Evolutionary conservation across 2,329 filamentous ascomycete species (phyloP).

Genomic region (Pestalotiopsis sp.): DNA sequence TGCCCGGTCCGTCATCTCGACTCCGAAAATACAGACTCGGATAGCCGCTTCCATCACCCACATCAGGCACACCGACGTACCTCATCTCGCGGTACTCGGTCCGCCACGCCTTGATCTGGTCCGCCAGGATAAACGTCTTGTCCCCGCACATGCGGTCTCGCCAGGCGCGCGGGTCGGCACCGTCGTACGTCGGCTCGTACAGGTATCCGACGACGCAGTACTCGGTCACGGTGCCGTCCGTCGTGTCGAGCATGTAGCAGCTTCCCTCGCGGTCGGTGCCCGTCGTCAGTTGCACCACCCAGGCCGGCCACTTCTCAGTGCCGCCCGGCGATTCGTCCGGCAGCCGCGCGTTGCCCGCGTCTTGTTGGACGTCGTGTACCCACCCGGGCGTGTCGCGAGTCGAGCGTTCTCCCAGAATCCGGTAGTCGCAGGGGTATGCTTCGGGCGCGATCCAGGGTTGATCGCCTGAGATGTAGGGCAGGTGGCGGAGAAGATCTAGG

Average conservation of each 20-base stretch:
- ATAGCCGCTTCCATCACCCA: not conserved
- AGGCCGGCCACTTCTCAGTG: slow-evolving; percentile 1
- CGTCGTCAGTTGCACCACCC: slow-evolving; percentile 4
- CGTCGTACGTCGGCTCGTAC: not conserved
- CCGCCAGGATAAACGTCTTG: not conserved
- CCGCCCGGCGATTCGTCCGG: not conserved
- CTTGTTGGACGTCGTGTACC: not conserved
- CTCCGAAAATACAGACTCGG: not conserved
- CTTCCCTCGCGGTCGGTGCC: slow-evolving; percentile 1
- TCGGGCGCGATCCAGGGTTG: slow-evolving; percentile 6
- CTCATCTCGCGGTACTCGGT: not conserved
- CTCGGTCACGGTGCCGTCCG: slow-evolving; percentile 6
- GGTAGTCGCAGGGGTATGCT: not conserved
- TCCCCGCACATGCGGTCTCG: not conserved
- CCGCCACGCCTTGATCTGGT: not conserved
- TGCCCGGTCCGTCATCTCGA: not conserved
- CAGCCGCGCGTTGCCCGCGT: not conserved
- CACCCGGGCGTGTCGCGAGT: not conserved
- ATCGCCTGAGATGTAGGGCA: slow-evolving; percentile 1
- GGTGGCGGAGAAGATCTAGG: slow-evolving; percentile 1
- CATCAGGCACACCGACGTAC: not conserved
- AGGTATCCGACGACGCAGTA: not conserved
- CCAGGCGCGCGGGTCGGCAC: not conserved
- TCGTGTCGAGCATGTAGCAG: slow-evolving; percentile 7
- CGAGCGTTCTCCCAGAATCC: not conserved